Percentiles rank a stretch among this genome's conserved stretches.
These are phyloP conservation scores for Barbatosphaeria neglecta DNA, from an alignment of 495 filamentous ascomycete genomes.

Conservation along the genomic window DNA sequence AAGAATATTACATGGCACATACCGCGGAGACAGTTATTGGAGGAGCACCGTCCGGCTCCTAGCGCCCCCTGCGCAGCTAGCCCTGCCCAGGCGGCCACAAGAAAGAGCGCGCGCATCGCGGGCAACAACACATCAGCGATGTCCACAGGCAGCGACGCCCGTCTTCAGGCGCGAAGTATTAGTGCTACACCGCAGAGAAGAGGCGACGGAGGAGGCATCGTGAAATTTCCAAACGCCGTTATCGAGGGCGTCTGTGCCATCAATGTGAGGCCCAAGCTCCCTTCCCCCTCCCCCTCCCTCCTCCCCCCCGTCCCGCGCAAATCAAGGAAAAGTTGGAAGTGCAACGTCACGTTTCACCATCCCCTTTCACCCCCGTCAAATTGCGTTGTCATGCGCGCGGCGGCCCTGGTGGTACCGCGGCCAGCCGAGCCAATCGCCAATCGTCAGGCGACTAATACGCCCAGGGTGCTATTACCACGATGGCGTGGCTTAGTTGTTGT, in stretches of 20 bases:
- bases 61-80: constrained; percentile 1
- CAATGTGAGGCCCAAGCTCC: background rate
- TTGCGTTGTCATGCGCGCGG: constrained; percentile 6
- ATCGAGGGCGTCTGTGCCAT: too few relatives aligned
- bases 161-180: too few relatives aligned
- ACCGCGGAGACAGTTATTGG: constrained; percentile 12
- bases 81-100: background rate
- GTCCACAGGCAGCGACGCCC: too few relatives aligned
- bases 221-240: too few relatives aligned
- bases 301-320: constrained; percentile 1
- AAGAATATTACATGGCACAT: background rate
- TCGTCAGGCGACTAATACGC: too few relatives aligned
- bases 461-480: too few relatives aligned
- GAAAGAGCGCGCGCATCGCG: constrained; percentile 2
- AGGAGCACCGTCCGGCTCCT: constrained; percentile 7
- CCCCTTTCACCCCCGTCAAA: constrained; percentile 1
- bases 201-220: background rate
- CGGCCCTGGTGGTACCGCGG: background rate
- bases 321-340: constrained; percentile 9
- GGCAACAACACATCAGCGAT: too few relatives aligned
- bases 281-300: too few relatives aligned
- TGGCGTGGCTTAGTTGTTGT: too few relatives aligned
- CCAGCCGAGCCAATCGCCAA: background rate
- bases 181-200: background rate
- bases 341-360: constrained; percentile 3